Evolutionary conservation across 2,329 filamentous ascomycete genomes (phyloP).

Genomic region (Neonectria sp.): DNA sequence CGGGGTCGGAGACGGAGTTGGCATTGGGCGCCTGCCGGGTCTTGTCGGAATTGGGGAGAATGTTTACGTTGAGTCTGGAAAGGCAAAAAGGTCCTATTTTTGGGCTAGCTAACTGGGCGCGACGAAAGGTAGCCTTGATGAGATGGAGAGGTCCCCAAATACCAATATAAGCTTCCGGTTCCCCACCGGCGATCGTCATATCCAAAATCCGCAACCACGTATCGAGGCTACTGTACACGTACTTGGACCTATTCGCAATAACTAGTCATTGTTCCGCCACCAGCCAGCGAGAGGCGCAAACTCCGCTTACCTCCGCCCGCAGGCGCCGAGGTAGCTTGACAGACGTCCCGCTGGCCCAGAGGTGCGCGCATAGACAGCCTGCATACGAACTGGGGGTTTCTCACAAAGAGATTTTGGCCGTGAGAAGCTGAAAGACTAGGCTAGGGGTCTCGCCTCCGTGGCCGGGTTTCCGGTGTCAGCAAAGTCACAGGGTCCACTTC

Average conservation of each 20-base stretch:
- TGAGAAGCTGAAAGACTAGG: background rate
- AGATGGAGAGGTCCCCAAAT: background rate
- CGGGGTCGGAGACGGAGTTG: background rate
- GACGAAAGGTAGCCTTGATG: background rate
- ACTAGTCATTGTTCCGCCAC: background rate
- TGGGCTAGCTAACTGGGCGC: background rate
- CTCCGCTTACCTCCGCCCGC: conserved; percentile 6
- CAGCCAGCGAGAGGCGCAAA: background rate
- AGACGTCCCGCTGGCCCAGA: background rate
- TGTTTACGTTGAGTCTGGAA: background rate
- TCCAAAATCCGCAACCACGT: background rate
- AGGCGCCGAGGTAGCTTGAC: background rate
- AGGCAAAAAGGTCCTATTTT: background rate
- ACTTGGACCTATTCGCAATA: background rate
- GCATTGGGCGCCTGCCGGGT: background rate
- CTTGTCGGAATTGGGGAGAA: background rate
- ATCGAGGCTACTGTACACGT: background rate
- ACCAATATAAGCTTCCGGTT: background rate
- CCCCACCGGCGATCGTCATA: background rate
- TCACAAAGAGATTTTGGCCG: background rate
- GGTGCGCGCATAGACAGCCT: background rate
- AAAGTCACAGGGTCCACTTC: background rate
- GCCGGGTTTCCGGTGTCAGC: conserved; percentile 10
- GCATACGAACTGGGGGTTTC: background rate
- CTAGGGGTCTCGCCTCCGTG: background rate